phyloP scores from a whole-genome alignment of 2,329 filamentous ascomycete genomes.

The Phaeosphaeria sp. region DNA sequence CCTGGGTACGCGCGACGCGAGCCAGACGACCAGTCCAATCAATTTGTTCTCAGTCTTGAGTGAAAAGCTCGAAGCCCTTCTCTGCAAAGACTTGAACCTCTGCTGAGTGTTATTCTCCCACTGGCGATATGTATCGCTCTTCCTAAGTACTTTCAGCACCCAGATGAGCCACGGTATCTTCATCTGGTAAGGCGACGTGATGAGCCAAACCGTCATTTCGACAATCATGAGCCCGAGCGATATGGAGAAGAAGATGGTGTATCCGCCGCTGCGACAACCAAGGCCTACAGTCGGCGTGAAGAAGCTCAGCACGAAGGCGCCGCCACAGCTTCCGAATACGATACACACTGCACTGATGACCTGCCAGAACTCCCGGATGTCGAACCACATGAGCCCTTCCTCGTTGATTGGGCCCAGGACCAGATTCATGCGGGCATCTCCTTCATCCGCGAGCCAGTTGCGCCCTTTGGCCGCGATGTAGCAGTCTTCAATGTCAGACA shows the following conservation, averaged over 20 bases:
- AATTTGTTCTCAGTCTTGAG: slow-evolving; percentile 10
- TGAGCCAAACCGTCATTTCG: slow-evolving; percentile 49
- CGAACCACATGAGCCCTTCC: slow-evolving; percentile 51
- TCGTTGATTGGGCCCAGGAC: slow-evolving; percentile 45
- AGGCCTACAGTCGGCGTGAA: slow-evolving; percentile 56
- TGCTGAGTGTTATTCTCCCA: slow-evolving; percentile 13
- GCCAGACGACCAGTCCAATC: slow-evolving; percentile 8
- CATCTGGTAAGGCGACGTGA: slow-evolving; percentile 24
- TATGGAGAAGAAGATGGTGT: slow-evolving; percentile 50
- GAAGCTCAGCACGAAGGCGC: slow-evolving; percentile 52
- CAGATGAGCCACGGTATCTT: slow-evolving; percentile 16
- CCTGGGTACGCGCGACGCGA: slow-evolving; percentile 10
- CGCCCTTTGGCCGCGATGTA: slow-evolving; percentile 48
- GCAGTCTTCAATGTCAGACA: slow-evolving; percentile 51
- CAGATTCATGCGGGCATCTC: slow-evolving; percentile 41
- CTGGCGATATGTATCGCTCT: slow-evolving; percentile 11
- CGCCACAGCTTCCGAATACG: slow-evolving; percentile 44
- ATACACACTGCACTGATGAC: slow-evolving; percentile 46
- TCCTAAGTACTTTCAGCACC: slow-evolving; percentile 21
- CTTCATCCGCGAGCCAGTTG: slow-evolving; percentile 47
- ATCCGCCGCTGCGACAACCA: slow-evolving; percentile 51
- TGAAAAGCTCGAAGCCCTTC: slow-evolving; percentile 7
- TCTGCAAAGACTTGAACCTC: slow-evolving; percentile 16
- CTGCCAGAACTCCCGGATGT: slow-evolving; percentile 54
- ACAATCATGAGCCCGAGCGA: slow-evolving; percentile 44